Evolutionary conservation across 805 yeast species (phyloP).

Genomic region (Torulaspora franciscae): DNA sequence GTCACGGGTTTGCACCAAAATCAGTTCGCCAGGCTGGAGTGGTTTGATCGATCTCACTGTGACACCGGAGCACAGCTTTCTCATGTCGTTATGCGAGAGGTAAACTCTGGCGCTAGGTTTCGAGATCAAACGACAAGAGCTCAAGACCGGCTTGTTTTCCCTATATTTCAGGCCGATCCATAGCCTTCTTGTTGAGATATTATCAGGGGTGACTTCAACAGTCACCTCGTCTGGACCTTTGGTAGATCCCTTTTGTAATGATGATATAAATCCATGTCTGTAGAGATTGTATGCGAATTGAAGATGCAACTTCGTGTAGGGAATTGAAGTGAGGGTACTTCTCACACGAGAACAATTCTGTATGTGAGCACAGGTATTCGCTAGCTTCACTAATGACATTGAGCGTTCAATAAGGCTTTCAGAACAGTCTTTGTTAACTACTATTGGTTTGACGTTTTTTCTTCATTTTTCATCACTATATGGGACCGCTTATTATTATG

Average conservation of each 20-base stretch:
- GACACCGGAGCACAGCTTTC: conserved; percentile 69
- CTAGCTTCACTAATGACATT: conserved; percentile 85
- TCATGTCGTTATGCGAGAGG: conserved; percentile 59
- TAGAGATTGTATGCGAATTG: conserved; percentile 80
- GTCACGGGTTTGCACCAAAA: conserved; percentile 56
- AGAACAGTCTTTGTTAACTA: not conserved
- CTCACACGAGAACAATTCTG: conserved; percentile 81
- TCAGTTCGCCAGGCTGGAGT: conserved; percentile 81
- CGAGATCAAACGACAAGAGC: conserved; percentile 65
- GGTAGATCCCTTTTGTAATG: conserved; percentile 78
- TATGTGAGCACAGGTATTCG: conserved; percentile 79
- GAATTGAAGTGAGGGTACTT: conserved; percentile 70
- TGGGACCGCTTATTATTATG: not conserved
- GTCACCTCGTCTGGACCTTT: conserved; percentile 78
- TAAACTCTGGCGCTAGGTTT: conserved; percentile 78
- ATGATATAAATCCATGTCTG: conserved; percentile 82
- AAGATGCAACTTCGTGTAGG: conserved; percentile 76
- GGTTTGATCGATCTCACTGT: conserved; percentile 73
- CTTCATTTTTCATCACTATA: not conserved
- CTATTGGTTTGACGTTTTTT: not conserved
- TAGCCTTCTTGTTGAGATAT: conserved; percentile 75
- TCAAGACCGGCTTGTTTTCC: conserved; percentile 70
- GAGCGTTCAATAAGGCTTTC: conserved; percentile 1
- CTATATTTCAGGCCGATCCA: conserved; percentile 93
- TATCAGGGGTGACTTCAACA: conserved; percentile 78